Evolutionary conservation across 2,329 filamentous ascomycete genomes (phyloP).

Genomic region (Echinosphaeria canescens): DNA sequence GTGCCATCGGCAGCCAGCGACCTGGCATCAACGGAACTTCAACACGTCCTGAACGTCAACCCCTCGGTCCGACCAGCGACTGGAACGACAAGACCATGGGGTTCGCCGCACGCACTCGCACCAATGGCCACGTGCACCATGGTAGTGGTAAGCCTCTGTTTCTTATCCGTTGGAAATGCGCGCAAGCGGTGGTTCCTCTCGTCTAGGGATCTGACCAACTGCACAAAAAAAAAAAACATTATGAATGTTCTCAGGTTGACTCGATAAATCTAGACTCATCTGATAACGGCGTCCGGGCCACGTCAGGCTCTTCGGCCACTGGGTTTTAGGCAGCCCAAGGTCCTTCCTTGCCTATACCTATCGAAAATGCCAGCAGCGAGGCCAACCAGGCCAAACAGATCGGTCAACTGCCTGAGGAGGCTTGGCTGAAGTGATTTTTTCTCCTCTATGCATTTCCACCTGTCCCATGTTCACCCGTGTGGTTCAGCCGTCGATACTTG

Average conservation of each 20-base stretch:
- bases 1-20: constrained; percentile 44
- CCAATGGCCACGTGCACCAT: constrained; percentile 38
- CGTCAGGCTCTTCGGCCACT: constrained; percentile 5
- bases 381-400: background rate
- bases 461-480: background rate
- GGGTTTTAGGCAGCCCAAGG: constrained; percentile 9
- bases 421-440: constrained; percentile 1
- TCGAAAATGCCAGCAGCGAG: no score
- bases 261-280: constrained; percentile 6
- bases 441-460: no score
- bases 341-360: no score
- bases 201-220: background rate
- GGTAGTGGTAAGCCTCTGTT: constrained; percentile 31
- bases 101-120: constrained; percentile 28
- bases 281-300: constrained; percentile 6
- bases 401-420: constrained; percentile 1
- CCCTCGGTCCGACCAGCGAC: constrained; percentile 15
- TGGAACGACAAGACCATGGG: constrained; percentile 38
- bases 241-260: no score
- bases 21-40: constrained; percentile 24
- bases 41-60: constrained; percentile 7
- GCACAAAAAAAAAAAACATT: no score
- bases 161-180: no score
- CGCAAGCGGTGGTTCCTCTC: no score
- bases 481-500: background rate